Base-by-base conservation (phyloP, 78 protist genomes). In the Emiliania huxleyi region DNA sequence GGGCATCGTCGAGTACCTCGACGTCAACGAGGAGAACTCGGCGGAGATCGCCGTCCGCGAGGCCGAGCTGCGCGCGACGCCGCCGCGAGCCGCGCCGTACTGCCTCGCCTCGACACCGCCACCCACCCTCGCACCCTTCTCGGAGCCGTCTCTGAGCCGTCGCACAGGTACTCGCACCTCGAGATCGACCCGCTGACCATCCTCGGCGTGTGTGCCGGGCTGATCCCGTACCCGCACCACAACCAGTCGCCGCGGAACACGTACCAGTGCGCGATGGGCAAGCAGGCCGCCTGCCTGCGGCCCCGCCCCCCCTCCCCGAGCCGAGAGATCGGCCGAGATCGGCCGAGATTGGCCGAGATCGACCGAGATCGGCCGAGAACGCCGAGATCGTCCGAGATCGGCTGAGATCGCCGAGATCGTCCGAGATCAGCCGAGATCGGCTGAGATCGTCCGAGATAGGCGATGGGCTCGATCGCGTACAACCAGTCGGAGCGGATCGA, bases 171-270 rank as follows among this genome's bases (percentile, higher is more conserved):
- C 25, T 99, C 99, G 26, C 99, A 99, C 90, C 48, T 98, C 33
- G 99, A 99, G 92, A 98, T 99, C 75, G 99, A 99, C 91, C 99
- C 99, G 22, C 91, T 99, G 69, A 96, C 99, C 25, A 90, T 99
- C 23, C 97, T 99, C 55, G 99, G 99, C 37, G 98, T 97, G 48
- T 94, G 90, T 46, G 90, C 93, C 11, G 95, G 95, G 8, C 88
- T 95, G 18, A 94, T 95, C 52, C 96, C 96, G 15, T 93, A 84
- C 91, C 96, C 96, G n/a, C 94, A 95, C 95, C 99, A 99, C 97
- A 99, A 99, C 93, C 99, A 99, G 94, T 98, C 99, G 25, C 99
- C 99, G 8, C 97, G 99, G 26, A 99, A 99, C 96, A 99, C 99
- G 48, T 94, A 92, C 85, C 96, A 98, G 94, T 98, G 99, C 91